Evolutionary conservation across 2,329 filamentous ascomycete genomes (phyloP).

Genomic region (Pseudogymnoascus sp.): DNA sequence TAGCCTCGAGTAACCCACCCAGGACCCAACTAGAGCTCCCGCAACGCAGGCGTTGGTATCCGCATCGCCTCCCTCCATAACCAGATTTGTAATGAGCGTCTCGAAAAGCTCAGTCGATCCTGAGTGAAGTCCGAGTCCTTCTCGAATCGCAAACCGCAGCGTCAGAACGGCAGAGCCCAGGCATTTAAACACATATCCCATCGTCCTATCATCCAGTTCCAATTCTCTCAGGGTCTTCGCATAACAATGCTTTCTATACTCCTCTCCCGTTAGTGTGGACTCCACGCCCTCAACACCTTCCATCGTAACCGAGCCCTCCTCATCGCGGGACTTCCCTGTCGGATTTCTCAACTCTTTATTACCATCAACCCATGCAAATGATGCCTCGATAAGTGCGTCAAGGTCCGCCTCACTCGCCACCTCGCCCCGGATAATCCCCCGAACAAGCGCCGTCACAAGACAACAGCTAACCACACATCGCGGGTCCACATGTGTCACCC

Average conservation of each 20-base stretch:
- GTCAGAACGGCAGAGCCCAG: conserved; percentile 40
- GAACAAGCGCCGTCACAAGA: conserved; percentile 38
- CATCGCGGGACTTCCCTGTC: background rate
- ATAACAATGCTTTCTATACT: conserved; percentile 35
- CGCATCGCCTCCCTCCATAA: conserved; percentile 45
- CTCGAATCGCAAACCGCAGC: conserved; percentile 37
- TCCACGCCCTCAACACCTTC: conserved; percentile 16
- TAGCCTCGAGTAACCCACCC: conserved; percentile 38
- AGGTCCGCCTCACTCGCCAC: conserved; percentile 34
- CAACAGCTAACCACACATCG: conserved; percentile 42
- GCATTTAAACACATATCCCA: conserved; percentile 47
- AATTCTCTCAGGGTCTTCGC: conserved; percentile 33
- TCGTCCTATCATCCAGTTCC: conserved; percentile 38
- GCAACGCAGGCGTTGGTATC: conserved; percentile 47
- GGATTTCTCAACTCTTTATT: conserved; percentile 24
- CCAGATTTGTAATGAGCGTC: conserved; percentile 38
- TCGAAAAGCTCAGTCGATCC: conserved; percentile 34
- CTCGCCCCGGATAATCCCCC: conserved; percentile 39
- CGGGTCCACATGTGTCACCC: conserved; percentile 43
- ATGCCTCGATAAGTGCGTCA: conserved; percentile 34
- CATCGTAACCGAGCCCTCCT: background rate
- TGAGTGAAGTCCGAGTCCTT: conserved; percentile 14
- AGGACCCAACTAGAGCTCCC: conserved; percentile 40
- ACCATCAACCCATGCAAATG: conserved; percentile 32
- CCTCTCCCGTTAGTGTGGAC: conserved; percentile 31